Conservation (phyloP, 1,284 basidiomycete species). For the Cutaneotrichosporon cutaneum region DNA sequence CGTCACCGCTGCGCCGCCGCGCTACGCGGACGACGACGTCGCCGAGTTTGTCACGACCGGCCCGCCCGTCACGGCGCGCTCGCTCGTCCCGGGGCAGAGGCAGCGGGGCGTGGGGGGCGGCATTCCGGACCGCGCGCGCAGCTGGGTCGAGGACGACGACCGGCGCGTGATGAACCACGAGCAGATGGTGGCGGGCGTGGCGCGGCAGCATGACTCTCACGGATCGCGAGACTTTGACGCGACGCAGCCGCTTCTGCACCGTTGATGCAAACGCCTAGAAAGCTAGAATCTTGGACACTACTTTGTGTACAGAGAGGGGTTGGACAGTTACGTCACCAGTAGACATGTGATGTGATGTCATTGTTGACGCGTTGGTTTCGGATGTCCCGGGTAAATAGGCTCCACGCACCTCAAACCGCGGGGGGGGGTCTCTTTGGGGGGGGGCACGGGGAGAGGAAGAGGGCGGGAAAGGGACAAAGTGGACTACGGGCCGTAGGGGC, state of each 20-base stretch:
- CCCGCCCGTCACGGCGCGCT: not conserved
- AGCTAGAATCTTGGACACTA: not conserved
- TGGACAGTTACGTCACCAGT: not conserved
- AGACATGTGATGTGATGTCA: not conserved
- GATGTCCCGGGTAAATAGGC: no score
- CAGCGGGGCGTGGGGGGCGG: not conserved
- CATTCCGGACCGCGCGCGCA: not conserved
- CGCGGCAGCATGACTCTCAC: not conserved
- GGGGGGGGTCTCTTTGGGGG: no score
- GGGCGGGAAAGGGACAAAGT: no score
- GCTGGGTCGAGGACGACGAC: not conserved
- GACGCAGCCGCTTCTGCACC: not conserved
- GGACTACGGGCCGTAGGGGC: no score
- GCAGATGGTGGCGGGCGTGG: not conserved
- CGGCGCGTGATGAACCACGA: not conserved
- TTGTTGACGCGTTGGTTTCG: not conserved
- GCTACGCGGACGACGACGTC: not conserved
- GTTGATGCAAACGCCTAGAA: not conserved
- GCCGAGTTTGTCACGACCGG: slow-evolving; percentile 1
- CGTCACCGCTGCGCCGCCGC: not conserved
- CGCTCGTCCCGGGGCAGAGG: not conserved
- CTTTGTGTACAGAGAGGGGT: not conserved
- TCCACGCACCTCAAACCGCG: no score
- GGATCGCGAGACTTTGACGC: not conserved
- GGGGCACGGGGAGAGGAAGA: no score